Evolutionary conservation across 352 stramenopile species (phyloP).

Genomic region (Phytopythium boreale): DNA sequence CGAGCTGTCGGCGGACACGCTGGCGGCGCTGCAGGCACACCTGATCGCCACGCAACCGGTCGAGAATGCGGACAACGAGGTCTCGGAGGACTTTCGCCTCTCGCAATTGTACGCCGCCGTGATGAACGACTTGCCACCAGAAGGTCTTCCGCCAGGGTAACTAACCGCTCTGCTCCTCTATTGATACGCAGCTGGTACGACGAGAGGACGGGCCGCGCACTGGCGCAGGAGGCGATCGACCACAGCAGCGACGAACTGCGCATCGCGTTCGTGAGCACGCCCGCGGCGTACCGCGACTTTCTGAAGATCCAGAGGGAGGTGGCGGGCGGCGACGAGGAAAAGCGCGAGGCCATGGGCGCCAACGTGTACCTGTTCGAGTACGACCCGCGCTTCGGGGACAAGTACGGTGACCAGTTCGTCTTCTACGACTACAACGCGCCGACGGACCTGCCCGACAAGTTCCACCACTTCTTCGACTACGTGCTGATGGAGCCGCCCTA

Average conservation of each 20-base stretch:
- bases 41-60: constrained; percentile 20
- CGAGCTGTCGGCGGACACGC: constrained; percentile 40
- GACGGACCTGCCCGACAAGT: constrained; percentile 32
- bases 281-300: constrained; percentile 37
- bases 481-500: constrained; percentile 48
- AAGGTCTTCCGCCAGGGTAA: neutral
- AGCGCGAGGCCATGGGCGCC: constrained; percentile 22
- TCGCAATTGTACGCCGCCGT: constrained; percentile 36
- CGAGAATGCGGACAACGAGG: constrained; percentile 23
- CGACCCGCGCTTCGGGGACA: constrained; percentile 43
- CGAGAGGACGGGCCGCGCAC: constrained; percentile 31
- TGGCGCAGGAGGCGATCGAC: constrained; percentile 42
- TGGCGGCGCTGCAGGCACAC: constrained; percentile 45
- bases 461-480: constrained; percentile 56
- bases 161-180: neutral
- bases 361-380: constrained; percentile 56
- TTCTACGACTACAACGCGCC: constrained; percentile 56
- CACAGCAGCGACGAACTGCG: constrained; percentile 32
- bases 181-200: constrained; percentile 36
- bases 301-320: constrained; percentile 31
- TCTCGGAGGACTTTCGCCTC: constrained; percentile 48
- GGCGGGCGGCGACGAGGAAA: constrained; percentile 21
- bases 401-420: constrained; percentile 40
- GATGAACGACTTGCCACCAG: neutral
- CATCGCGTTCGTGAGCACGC: constrained; percentile 50